Evolutionary conservation across 2,329 filamentous ascomycete genomes (phyloP), one percentile per base, ranked within the genome.

Genomic region (Phialophora tarda): DNA sequence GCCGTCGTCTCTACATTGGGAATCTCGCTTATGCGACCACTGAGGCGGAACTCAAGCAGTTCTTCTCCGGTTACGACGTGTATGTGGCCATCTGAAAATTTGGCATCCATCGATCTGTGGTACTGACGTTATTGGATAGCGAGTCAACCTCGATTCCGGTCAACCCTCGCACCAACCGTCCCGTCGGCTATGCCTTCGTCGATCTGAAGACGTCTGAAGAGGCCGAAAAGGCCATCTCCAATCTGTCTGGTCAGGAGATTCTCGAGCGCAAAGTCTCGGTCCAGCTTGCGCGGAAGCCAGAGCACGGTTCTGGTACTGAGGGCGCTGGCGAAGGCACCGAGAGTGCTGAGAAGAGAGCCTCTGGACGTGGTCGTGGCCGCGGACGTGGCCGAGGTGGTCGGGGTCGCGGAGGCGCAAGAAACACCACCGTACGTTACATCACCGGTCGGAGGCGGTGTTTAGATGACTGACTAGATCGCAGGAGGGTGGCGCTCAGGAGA

Each of bases 1-100:
- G 95, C 82, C 92, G 95, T 86, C 79, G 95, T 85, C 91, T 99
- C 78, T 99, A 99, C 86, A 98, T 99, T 86, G 95, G 95, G 87
- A 99, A 99, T 88, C 91, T 99, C 89, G 95, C 95, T 78, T 99
- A 99, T 83, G 93, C 94, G 90, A 98, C 95, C 89, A 97, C 93
- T 82, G 95, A 98, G 91, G 95, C 91, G 90, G 93, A 97, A 90
- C 92, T 99, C 88, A 97, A 96, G 88, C 91, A 95, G 77, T 99
- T 99, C 88, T 99, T 99, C 91, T 94, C 95, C 88, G 91, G 90
- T 83, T 98, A 97, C 88, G 91, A 95, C 86, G 92, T 99, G 95
- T 99, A 88, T 88, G 94, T 91, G 65, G 69, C 63, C 72, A 64
- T 59, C 64, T 50, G 34, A 59, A 11, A 21, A 24, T 47, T 21